Conservation (phyloP, 208 protist genomes). For the Wallacemonas collosoma region DNA sequence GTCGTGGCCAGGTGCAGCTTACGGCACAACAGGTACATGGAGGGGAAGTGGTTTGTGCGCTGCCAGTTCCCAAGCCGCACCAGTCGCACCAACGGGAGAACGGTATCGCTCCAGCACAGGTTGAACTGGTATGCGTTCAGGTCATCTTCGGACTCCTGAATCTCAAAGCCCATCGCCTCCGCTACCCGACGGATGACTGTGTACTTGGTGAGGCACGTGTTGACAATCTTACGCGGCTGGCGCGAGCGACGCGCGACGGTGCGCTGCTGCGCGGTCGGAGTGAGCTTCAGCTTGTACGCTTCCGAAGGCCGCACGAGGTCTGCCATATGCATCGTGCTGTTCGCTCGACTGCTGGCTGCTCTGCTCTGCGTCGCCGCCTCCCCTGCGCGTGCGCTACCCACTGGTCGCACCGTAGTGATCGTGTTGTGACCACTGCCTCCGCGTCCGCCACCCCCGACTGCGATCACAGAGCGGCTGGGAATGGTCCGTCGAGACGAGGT, state of each 20-base stretch:
- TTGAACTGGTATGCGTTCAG: conserved; percentile 91
- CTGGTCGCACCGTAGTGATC: conserved; percentile 1
- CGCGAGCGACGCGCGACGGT: conserved; percentile 33
- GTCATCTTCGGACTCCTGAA: conserved; percentile 79
- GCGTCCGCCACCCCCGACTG: background rate
- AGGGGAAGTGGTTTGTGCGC: conserved; percentile 96
- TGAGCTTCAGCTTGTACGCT: conserved; percentile 43
- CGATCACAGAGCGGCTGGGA: background rate
- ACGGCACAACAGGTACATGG: conserved; percentile 93
- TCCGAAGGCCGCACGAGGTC: conserved; percentile 42
- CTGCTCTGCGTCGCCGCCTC: background rate
- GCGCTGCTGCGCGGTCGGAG: conserved; percentile 26
- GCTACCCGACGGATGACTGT: conserved; percentile 75
- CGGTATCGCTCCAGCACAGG: conserved; percentile 94
- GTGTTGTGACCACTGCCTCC: background rate
- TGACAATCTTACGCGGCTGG: conserved; percentile 59
- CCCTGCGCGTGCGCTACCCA: conserved; percentile 4
- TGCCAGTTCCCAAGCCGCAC: conserved; percentile 92
- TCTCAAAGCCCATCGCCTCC: conserved; percentile 67
- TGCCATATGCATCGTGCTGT: conserved; percentile 27
- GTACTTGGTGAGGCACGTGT: conserved; percentile 85
- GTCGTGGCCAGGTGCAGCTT: conserved; percentile 94
- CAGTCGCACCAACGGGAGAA: conserved; percentile 87
- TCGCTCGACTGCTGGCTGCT: too few relatives aligned
- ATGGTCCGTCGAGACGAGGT: conserved; percentile 6